These are phyloP conservation scores for Cadophora sp. DNA, from an alignment of 2,329 filamentous ascomycete species.

Conservation along the genomic window DNA sequence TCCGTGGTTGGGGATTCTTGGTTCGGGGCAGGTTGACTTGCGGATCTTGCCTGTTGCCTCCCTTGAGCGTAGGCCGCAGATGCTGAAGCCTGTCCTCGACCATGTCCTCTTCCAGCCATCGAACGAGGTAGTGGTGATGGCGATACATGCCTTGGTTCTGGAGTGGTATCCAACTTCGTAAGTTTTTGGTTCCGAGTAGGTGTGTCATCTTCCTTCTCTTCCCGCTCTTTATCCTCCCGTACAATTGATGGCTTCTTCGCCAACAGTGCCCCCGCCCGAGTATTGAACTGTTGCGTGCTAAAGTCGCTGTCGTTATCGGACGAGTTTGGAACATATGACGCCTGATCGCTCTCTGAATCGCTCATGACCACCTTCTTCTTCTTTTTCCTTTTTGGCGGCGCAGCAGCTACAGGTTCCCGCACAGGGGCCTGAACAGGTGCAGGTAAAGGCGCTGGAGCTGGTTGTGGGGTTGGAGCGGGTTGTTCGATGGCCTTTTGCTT, in stretches of 20 bases:
- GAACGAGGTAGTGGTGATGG: constrained; percentile 40
- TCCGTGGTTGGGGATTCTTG: constrained; percentile 17
- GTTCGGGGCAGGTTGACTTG: constrained; percentile 36
- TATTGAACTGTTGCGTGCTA: constrained; percentile 29
- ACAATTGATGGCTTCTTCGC: constrained; percentile 54
- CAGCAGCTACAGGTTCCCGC: constrained; percentile 8
- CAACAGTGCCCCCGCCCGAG: constrained; percentile 36
- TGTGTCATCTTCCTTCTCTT: constrained; percentile 47
- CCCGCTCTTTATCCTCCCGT: constrained; percentile 53
- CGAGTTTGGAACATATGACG: constrained; percentile 38
- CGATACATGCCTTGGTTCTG: constrained; percentile 33
- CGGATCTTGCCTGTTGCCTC: constrained; percentile 33
- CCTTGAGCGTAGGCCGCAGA: constrained; percentile 36
- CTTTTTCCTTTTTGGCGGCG: constrained; percentile 34
- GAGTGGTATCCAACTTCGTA: constrained; percentile 23
- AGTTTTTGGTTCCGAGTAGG: constrained; percentile 27
- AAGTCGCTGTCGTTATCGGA: constrained; percentile 44
- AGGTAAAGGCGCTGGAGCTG: constrained; percentile 14
- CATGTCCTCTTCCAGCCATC: constrained; percentile 37
- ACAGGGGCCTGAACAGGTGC: constrained; percentile 13
- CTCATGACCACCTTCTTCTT: constrained; percentile 37
- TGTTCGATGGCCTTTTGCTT: constrained; percentile 17
- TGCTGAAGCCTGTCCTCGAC: constrained; percentile 36
- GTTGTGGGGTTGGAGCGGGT: constrained; percentile 14
- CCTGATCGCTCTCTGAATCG: constrained; percentile 41